phyloP scores from a whole-genome alignment of 129 eudicot species.

The Scalesia atractyloides region DNA sequence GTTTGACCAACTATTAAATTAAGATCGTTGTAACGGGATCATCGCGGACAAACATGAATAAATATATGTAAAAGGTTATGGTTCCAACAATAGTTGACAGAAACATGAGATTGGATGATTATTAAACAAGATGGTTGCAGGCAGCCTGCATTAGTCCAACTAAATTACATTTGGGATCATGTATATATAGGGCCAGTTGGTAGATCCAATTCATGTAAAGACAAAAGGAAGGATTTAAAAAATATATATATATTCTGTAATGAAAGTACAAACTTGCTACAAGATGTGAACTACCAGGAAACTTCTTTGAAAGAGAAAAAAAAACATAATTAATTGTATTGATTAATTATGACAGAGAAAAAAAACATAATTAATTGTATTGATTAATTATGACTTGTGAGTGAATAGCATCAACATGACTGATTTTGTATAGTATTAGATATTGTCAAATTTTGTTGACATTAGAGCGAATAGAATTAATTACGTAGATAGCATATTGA shows the following conservation, averaged over 20 bases:
- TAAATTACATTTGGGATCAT: slow-evolving; percentile 16
- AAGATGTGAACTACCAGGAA: slow-evolving; percentile 27
- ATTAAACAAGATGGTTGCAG: slow-evolving; percentile 22
- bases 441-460: neutral
- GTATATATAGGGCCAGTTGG: slow-evolving; percentile 23
- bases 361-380: neutral
- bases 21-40: slow-evolving; percentile 27
- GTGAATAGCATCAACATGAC: neutral
- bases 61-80: slow-evolving; percentile 10
- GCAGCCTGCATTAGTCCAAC: slow-evolving; percentile 31
- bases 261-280: slow-evolving; percentile 9
- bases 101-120: slow-evolving; percentile 22
- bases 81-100: slow-evolving; percentile 23
- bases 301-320: slow-evolving; percentile 28
- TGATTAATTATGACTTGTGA: neutral
- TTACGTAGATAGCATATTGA: no score
- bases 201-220: slow-evolving; percentile 19
- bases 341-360: neutral
- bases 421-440: neutral
- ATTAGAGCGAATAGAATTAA: no score
- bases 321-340: neutral
- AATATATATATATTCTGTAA: neutral
- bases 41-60: slow-evolving; percentile 33
- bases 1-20: slow-evolving; percentile 26
- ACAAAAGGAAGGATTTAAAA: slow-evolving; percentile 8